phyloP scores from a whole-genome alignment of 345 rosid genomes.

The Trapa incisa region DNA sequence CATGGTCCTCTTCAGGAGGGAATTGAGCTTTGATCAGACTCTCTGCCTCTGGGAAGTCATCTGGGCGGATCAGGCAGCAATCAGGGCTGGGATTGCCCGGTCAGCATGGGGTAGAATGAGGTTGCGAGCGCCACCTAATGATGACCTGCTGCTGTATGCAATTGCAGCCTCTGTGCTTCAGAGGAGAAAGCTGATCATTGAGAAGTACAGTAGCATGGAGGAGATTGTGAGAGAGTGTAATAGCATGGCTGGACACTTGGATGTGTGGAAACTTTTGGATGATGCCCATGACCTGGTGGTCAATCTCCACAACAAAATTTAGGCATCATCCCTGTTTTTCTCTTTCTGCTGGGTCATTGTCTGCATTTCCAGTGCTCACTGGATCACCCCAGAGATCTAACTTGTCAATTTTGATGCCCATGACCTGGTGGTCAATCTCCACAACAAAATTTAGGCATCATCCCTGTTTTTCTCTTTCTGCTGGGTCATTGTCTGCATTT shows the following conservation, averaged over 20 bases:
- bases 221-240: slow-evolving; percentile 94
- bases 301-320: slow-evolving; percentile 68
- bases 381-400: background rate
- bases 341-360: background rate
- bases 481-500: background rate
- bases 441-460: slow-evolving; percentile 47
- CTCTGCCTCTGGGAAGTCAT: slow-evolving; percentile 92
- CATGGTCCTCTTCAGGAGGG: slow-evolving; percentile 80
- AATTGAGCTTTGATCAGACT: slow-evolving; percentile 70
- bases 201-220: slow-evolving; percentile 86
- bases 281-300: slow-evolving; percentile 90
- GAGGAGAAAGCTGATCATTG: slow-evolving; percentile 79
- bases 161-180: slow-evolving; percentile 92
- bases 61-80: slow-evolving; percentile 95
- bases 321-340: slow-evolving; percentile 3
- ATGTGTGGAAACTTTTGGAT: slow-evolving; percentile 94
- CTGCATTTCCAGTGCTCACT: background rate
- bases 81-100: slow-evolving; percentile 57
- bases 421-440: slow-evolving; percentile 68
- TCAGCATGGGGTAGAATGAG: slow-evolving; percentile 81
- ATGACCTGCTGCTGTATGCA: slow-evolving; percentile 83
- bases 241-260: slow-evolving; percentile 79
- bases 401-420: background rate
- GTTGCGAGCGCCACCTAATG: slow-evolving; percentile 77
- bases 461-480: background rate